Conservation (phyloP, 257 asterid genomes). For the Nicotiana benthamiana region DNA sequence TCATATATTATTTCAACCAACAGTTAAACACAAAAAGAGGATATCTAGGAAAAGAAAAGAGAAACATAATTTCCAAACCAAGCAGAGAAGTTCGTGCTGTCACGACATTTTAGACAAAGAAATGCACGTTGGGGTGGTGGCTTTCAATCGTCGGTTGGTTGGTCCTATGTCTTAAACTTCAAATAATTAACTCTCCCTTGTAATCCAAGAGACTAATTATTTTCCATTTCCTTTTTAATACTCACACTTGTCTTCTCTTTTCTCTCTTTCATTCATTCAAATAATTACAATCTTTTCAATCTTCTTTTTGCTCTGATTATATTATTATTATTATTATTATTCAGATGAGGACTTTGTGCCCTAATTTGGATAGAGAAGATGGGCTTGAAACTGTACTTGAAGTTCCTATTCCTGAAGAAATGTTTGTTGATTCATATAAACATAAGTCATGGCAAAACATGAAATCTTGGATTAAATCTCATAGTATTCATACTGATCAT, state of each 20-base stretch:
- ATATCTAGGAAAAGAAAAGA: neutral
- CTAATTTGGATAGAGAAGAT: slow-evolving; percentile 49
- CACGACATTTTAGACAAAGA: neutral
- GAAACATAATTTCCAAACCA: neutral
- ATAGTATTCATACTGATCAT: neutral
- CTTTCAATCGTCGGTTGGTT: neutral
- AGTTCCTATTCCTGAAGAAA: slow-evolving; percentile 66
- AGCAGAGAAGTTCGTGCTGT: neutral
- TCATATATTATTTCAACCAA: no score
- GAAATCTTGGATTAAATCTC: slow-evolving; percentile 38
- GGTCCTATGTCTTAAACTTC: neutral
- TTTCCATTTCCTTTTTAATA: neutral
- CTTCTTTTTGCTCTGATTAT: neutral
- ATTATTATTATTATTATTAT: no score
- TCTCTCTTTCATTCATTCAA: neutral
- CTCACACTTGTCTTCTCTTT: no score
- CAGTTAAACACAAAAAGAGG: no score
- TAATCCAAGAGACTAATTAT: neutral
- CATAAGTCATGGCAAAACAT: slow-evolving; percentile 16
- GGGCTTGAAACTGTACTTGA: slow-evolving; percentile 68
- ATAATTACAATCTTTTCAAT: neutral
- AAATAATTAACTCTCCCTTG: neutral
- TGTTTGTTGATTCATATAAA: slow-evolving; percentile 25
- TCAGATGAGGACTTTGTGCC: slow-evolving; percentile 52
- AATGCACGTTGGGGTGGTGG: neutral